Conservation (phyloP, 192 early-diverging fungal species). For the Radiomyces spectabilis region DNA sequence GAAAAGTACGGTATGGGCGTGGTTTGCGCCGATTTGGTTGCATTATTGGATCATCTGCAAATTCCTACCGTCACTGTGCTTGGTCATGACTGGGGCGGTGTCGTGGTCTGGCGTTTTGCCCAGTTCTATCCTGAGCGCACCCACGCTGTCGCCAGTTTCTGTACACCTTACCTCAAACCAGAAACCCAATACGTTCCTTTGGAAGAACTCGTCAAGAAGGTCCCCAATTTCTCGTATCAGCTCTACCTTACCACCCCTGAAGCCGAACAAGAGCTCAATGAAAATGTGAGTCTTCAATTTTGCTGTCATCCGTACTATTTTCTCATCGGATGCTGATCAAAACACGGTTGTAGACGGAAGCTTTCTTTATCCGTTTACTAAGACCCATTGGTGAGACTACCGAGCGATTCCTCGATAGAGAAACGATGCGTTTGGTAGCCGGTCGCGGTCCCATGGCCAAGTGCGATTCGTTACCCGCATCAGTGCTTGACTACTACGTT, state of each 20-base stretch:
- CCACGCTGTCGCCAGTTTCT: conserved; percentile 38
- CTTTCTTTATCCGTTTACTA: conserved; percentile 26
- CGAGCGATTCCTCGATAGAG: conserved; percentile 5
- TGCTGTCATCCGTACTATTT: neutral
- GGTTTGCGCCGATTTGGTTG: conserved; percentile 43
- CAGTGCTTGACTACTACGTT: conserved; percentile 50
- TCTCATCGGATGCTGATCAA: too few relatives aligned
- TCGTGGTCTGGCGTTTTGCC: conserved; percentile 43
- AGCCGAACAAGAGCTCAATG: conserved; percentile 39
- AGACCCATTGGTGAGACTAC: conserved; percentile 11
- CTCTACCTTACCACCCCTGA: conserved; percentile 22
- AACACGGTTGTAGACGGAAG: neutral
- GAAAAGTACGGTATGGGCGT: conserved; percentile 38
- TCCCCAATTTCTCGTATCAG: conserved; percentile 51
- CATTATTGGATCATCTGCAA: conserved; percentile 49
- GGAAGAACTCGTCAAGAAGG: conserved; percentile 34
- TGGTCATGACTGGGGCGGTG: conserved; percentile 68
- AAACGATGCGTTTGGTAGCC: conserved; percentile 7
- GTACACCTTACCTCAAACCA: conserved; percentile 47
- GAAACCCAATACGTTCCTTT: conserved; percentile 18
- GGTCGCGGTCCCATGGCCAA: conserved; percentile 1
- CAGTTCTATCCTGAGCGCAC: conserved; percentile 55
- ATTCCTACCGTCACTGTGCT: conserved; percentile 43
- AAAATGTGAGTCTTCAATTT: conserved; percentile 11
- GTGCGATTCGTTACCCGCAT: conserved; percentile 7